Conservation (phyloP, 2,329 filamentous ascomycete genomes). For the Microsporum audouinii region DNA sequence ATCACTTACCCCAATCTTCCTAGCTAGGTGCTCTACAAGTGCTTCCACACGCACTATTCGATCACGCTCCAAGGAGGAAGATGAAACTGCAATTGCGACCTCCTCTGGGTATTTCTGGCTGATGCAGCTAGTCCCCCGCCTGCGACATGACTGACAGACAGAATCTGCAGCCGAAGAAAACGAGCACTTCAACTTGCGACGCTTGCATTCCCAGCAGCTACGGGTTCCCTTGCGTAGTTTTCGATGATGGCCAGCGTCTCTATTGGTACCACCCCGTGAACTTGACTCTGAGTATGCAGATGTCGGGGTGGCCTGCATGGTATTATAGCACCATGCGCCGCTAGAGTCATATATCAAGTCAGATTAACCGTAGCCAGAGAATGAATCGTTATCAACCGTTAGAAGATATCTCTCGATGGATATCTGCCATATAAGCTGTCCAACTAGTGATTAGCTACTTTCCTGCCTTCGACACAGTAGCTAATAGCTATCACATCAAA, state of each 20-base stretch:
- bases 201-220: conserved; percentile 25
- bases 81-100: background rate
- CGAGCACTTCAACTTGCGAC: conserved; percentile 26
- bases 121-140: conserved; percentile 27
- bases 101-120: conserved; percentile 40
- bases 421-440: too few relatives aligned
- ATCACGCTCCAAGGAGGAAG: background rate
- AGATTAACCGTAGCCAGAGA: background rate
- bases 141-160: conserved; percentile 21
- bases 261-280: background rate
- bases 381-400: too few relatives aligned
- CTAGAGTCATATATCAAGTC: background rate
- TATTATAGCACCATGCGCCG: background rate
- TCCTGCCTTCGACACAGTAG: too few relatives aligned
- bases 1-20: conserved; percentile 10
- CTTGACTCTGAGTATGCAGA: background rate
- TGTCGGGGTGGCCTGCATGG: background rate
- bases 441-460: too few relatives aligned
- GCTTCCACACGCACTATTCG: background rate
- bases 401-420: too few relatives aligned
- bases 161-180: conserved; percentile 16
- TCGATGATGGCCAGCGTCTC: background rate
- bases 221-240: conserved; percentile 28
- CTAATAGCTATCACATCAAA: too few relatives aligned
- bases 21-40: background rate